These are phyloP conservation scores for Trichosanthes cucumerina DNA, from an alignment of 306 rosid species.

Conservation along the genomic window DNA sequence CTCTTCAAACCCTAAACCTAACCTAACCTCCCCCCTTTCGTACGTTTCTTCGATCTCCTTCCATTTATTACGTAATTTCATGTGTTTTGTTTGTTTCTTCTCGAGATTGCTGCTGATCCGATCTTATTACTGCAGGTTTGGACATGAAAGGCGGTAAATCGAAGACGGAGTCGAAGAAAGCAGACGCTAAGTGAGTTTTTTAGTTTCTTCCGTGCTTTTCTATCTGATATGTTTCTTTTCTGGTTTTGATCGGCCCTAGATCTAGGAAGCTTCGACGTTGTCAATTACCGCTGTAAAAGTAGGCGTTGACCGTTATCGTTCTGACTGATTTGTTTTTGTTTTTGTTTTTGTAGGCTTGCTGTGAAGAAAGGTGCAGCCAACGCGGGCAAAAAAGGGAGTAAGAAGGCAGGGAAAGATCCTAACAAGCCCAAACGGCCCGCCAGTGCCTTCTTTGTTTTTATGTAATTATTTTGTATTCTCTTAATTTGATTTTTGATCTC, in stretches of 20 bases:
- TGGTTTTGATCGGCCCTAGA: not conserved
- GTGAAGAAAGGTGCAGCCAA: constrained; percentile 56
- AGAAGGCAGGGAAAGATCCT: constrained; percentile 69
- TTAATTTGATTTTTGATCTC: not conserved
- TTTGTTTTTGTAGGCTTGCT: constrained; percentile 33
- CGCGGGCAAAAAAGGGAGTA: constrained; percentile 14
- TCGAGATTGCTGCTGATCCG: constrained; percentile 13
- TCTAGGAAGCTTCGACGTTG: not conserved
- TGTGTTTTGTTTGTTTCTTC: not conserved
- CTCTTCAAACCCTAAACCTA: constrained; percentile 29
- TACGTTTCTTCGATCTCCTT: not conserved
- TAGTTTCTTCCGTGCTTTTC: no score
- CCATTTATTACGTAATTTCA: not conserved
- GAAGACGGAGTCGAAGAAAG: constrained; percentile 47
- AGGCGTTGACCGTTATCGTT: not conserved
- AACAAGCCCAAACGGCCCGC: constrained; percentile 90
- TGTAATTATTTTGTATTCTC: constrained; percentile 17
- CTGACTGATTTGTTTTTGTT: not conserved
- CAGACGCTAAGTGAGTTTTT: constrained; percentile 54
- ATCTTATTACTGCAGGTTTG: constrained; percentile 31
- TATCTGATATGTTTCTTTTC: not conserved
- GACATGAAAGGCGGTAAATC: constrained; percentile 73
- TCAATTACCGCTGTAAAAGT: not conserved
- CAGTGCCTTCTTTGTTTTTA: constrained; percentile 91
- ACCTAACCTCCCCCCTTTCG: not conserved